Evolutionary conservation across 2,329 filamentous ascomycete genomes (phyloP), one percentile per base, ranked within the genome.

Genomic region (Microcera coccophila): DNA sequence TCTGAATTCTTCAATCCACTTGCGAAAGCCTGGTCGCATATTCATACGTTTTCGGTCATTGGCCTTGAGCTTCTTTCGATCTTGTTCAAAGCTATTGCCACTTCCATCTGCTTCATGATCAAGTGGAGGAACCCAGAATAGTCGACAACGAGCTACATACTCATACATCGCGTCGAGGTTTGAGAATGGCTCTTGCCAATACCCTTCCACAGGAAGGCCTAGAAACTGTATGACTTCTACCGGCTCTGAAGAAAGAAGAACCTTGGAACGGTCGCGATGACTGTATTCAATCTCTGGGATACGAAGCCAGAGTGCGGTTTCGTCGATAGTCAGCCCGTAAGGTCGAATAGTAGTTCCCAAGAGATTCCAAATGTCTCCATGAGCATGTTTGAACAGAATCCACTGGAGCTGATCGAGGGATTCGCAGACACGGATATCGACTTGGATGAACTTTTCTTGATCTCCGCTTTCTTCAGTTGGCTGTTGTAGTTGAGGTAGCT

Each of bases 311-410:
- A 93, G 63, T 2, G 79, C 84, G 11, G 60, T 62, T 38, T 87
- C 78, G 50, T 81, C 83, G 18, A 80, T 67, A 0, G 79, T 85
- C 7, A 93, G 74, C 2, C 86, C 86, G 26, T 80, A 75, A 0
- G 74, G 75, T 1, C 82, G 75, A 48, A 87, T 78, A 8, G 73
- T 76, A 15, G 75, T 71, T 4, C 85, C 84, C 0, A 91, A 59
- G 8, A 81, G 60, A 45, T 79, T 84, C 74, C 82, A 82, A 1
- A 81, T 43, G 53, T 91, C 87, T n/a, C 85, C 84, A 53, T 91
- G 87, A 1, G 79, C 76, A 29, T 84, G 73, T 51, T 79, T 79
- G 65, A 90, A 89, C 3, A 79, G 63, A 28, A 74, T 71, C 85
- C 86, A 91, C 21, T 72, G 68, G 48, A 77, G 72, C 40, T 63